Evolutionary conservation across 1,284 basidiomycete species (phyloP), one percentile per base, ranked within the genome.

Genomic region (Puccinia sorghi): DNA sequence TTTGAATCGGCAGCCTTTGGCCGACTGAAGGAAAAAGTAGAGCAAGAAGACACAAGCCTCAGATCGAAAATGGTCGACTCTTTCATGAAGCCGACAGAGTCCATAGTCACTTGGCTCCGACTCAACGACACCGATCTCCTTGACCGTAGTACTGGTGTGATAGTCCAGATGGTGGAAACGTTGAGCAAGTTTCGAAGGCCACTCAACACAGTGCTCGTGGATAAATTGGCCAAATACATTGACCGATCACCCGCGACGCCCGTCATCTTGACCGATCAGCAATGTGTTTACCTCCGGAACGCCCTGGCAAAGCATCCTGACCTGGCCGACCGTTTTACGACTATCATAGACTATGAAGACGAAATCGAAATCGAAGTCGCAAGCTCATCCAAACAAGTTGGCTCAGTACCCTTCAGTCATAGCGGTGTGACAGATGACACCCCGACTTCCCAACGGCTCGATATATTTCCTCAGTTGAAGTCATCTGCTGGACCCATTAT

Each of bases 31-130:
- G 54, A 61, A 39, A 79, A 72, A 54, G 32, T 52, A 25, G 22
- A 22, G 17, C 32, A 32, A 32, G 54, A 27, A 57, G 61, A 75
- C 41, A 48, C 48, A 52, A 25, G 43, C 39, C 46, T 74, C 8
- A 90, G 90, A 37, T 89, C 88, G 84, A 87, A 88, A 83, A 92
- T 97, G 89, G 88, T 94, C 37, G 88, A 87, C 48, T 89, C 90
- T 80, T 87, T 97, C 76, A 90, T 93, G 83, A 88, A 87, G 43
- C 90, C 95, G 76, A 86, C 97, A 56, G 87, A 88, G 2, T 91
- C 93, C 82, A 87, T 96, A 74, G 87, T 90, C 12, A 87, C 89
- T 72, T 97, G 94, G 94, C 86, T 97, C 73, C 90, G 94, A 27
- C 86, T 97, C 56, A 97, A 93, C 25, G 93, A 97, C 73, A 63